Evolutionary conservation across 352 stramenopile genomes (phyloP), one percentile per base, ranked within the genome.

Genomic region (Globisporangium solare): DNA sequence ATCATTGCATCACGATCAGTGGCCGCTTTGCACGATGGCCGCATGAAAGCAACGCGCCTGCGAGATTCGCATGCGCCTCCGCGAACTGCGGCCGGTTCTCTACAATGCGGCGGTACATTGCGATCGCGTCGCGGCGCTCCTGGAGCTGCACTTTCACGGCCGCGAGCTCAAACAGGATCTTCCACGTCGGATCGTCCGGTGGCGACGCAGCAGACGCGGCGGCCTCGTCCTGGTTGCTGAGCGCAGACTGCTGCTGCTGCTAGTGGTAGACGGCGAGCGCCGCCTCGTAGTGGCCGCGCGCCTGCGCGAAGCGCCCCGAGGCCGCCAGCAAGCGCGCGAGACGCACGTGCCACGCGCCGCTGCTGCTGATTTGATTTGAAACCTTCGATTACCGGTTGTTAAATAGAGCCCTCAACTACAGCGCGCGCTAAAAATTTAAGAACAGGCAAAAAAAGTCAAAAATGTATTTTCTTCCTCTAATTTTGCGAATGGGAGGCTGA

Each of bases 11-110:
- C 12, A 32, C 27, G 31, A 15, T 31, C 24, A 37, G 1, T 5
- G n/a, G 14, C 27, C 11, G 45, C 18, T 37, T 42, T 20, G 12
- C 51, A 37, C n/a, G 18, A n/a, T n/a, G n/a, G n/a, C n/a, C n/a
- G 2, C n/a, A 46, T 3, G 2, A 35, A 47, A 54, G 21, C 10
- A 43, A 42, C 51, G 51, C 47, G 66, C 59, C 64, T 41, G 70
- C 76, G 6, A 87, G 48, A 52, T 92, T 90, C n/a, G 73, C 75
- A 20, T 70, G 68, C 31, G 67, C 77, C 46, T 74, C 70, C 17
- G 69, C 70, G 42, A 64, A 78, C 17, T 61, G 40, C 0, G 66
- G 60, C 0, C 63, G 42, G 10, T 60, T 32, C 12, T 51, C 24
- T 12, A 89, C 24, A 2, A 81, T 66, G 7, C 51, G 17, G 15